Evolutionary conservation across 148 eudicot genomes (phyloP).

Genomic region (Limonium bicolor): DNA sequence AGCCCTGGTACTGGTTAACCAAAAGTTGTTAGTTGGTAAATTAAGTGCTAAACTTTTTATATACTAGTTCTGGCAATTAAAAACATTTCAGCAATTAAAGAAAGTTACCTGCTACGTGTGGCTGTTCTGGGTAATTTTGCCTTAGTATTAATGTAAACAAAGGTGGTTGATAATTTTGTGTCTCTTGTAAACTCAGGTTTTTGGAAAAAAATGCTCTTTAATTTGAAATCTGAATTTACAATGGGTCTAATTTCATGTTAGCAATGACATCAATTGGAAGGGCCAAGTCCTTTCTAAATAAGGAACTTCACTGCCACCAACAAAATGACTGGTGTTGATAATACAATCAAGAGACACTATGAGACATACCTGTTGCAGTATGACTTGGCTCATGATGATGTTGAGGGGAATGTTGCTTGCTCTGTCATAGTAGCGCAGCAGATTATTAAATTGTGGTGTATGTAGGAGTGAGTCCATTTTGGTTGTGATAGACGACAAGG

Average conservation of each 20-base stretch:
- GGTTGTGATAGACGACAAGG: constrained; percentile 96
- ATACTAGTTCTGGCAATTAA: too few species aligned
- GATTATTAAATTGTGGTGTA: constrained; percentile 89
- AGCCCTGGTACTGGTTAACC: too few species aligned
- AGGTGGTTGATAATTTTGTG: too few species aligned
- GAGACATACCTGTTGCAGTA: constrained; percentile 88
- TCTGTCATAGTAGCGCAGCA: constrained; percentile 86
- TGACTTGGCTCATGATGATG: constrained; percentile 94
- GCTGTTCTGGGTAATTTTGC: too few species aligned
- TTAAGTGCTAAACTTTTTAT: too few species aligned
- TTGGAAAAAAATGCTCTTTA: too few species aligned
- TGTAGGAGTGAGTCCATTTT: constrained; percentile 99
- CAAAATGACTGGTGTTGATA: constrained; percentile 97
- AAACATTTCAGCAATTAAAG: too few species aligned
- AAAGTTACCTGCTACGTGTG: too few species aligned
- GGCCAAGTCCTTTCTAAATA: constrained; percentile 97
- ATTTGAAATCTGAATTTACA: too few species aligned
- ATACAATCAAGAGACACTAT: constrained; percentile 90
- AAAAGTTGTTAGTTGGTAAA: too few species aligned
- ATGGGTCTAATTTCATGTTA: constrained; percentile 98
- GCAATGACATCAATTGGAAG: constrained; percentile 99
- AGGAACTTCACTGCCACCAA: constrained; percentile 86
- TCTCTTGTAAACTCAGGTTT: too few species aligned
- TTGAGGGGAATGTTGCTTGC: constrained; percentile 97
- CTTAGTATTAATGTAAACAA: too few species aligned